A percentile compares a stretch with the other conserved stretches of the same genome.
phyloP scores from a whole-genome alignment of 192 early-diverging fungal species.

The Coemansia sp. region DNA sequence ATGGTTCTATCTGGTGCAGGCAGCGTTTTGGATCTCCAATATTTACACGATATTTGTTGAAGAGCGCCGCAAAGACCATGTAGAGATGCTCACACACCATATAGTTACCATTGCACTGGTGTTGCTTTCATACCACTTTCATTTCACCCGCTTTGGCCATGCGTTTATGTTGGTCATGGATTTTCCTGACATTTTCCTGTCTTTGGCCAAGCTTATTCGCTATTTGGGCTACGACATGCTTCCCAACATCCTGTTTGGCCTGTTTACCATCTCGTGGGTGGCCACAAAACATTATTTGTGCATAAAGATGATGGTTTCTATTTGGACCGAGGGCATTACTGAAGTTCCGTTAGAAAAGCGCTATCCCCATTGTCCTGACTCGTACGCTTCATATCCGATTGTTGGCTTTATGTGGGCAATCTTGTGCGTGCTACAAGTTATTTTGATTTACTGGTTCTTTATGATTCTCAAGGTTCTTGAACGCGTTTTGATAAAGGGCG shows the following conservation, averaged over 20 bases:
- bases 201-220: slow-evolving; percentile 72
- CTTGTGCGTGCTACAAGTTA: slow-evolving; percentile 61
- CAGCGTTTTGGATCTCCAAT: slow-evolving; percentile 53
- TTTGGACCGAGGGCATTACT: slow-evolving; percentile 54
- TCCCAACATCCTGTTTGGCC: slow-evolving; percentile 69
- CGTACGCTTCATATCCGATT: slow-evolving; percentile 54
- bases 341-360: slow-evolving; percentile 56
- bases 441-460: slow-evolving; percentile 76
- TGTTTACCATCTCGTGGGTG: slow-evolving; percentile 76
- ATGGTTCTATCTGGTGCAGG: slow-evolving; percentile 53
- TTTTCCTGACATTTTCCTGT: slow-evolving; percentile 57
- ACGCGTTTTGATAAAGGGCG: slow-evolving; percentile 59
- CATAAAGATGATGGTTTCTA: slow-evolving; percentile 64
- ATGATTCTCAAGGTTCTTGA: slow-evolving; percentile 67
- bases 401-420: slow-evolving; percentile 55
- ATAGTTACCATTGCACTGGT: slow-evolving; percentile 54
- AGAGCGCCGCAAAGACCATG: slow-evolving; percentile 55
- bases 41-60: slow-evolving; percentile 53
- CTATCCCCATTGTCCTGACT: slow-evolving; percentile 58
- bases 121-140: slow-evolving; percentile 45
- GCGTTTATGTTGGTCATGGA: slow-evolving; percentile 56
- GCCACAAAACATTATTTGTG: slow-evolving; percentile 71
- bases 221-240: slow-evolving; percentile 61
- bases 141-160: slow-evolving; percentile 58
- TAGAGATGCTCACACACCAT: slow-evolving; percentile 56